These are phyloP conservation scores for Phaeoacremonium minimum DNA, from an alignment of 2,329 filamentous ascomycete species.

Conservation along the genomic window DNA sequence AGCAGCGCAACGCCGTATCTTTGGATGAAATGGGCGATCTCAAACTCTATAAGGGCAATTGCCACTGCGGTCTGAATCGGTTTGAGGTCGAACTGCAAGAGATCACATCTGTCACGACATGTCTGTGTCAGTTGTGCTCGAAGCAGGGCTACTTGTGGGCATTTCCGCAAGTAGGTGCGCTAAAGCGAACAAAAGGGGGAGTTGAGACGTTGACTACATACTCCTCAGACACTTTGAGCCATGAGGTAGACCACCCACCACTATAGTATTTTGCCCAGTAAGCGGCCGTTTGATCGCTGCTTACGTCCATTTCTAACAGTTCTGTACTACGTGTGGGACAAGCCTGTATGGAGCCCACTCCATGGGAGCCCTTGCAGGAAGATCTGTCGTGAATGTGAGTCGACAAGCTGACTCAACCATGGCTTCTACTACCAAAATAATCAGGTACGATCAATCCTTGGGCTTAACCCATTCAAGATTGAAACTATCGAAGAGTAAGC, in stretches of 20 bases:
- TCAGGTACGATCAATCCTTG: slow-evolving; percentile 12
- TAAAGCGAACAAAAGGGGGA: slow-evolving; percentile 6
- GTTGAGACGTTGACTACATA: slow-evolving; percentile 4
- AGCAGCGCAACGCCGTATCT: too few relatives aligned
- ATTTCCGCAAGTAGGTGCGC: slow-evolving; percentile 4
- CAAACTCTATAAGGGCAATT: slow-evolving; percentile 16
- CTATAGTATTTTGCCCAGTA: background rate
- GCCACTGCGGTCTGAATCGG: slow-evolving; percentile 22
- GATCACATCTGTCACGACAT: slow-evolving; percentile 10
- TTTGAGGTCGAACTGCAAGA: slow-evolving; percentile 14
- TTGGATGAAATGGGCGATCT: too few relatives aligned
- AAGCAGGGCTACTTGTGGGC: slow-evolving; percentile 25
- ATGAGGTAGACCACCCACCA: slow-evolving; percentile 11
- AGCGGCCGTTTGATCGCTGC: too few relatives aligned
- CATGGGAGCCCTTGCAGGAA: slow-evolving; percentile 14
- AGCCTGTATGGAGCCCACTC: slow-evolving; percentile 18
- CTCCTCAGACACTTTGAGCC: slow-evolving; percentile 9
- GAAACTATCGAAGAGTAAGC: too few relatives aligned
- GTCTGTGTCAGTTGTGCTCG: slow-evolving; percentile 18
- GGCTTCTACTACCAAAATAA: background rate
- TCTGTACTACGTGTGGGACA: slow-evolving; percentile 20
- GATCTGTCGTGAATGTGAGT: slow-evolving; percentile 17
- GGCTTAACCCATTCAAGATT: slow-evolving; percentile 17
- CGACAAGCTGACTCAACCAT: background rate
- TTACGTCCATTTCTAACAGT: slow-evolving; percentile 11